These are phyloP conservation scores for Periconia digitata DNA, from an alignment of 2,329 filamentous ascomycete genomes.

Conservation along the genomic window DNA sequence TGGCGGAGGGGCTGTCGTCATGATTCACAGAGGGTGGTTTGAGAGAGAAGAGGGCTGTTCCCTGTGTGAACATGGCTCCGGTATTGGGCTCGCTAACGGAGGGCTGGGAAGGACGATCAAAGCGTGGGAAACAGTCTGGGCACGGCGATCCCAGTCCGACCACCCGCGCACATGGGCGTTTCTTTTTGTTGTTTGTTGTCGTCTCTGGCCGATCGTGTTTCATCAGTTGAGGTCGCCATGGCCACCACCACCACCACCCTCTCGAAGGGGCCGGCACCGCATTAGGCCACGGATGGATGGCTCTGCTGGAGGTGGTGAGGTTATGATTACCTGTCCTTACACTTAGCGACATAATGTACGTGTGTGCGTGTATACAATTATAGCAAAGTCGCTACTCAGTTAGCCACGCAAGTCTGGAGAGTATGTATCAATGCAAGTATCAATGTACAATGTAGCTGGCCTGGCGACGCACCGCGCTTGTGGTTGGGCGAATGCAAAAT, in stretches of 20 bases:
- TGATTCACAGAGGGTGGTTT: slow-evolving; percentile 23
- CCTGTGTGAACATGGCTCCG: slow-evolving; percentile 25
- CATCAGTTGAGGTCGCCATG: background rate
- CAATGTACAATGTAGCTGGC: no score
- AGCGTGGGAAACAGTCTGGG: slow-evolving; percentile 4
- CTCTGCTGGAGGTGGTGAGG: no score
- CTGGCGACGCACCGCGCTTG: slow-evolving; percentile 3
- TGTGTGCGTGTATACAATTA: no score
- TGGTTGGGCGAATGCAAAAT: background rate
- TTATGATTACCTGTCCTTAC: no score
- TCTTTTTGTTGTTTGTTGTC: background rate
- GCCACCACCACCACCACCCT: no score
- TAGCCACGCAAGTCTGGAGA: no score
- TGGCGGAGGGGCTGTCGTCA: slow-evolving; percentile 26
- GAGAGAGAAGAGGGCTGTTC: slow-evolving; percentile 16
- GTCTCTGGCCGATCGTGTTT: background rate
- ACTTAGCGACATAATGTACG: no score
- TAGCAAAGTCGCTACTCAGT: no score
- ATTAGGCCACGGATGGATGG: no score
- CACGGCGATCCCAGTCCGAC: slow-evolving; percentile 3
- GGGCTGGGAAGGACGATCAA: slow-evolving; percentile 18
- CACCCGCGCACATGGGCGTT: slow-evolving; percentile 9
- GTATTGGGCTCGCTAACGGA: slow-evolving; percentile 23
- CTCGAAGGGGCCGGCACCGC: no score
- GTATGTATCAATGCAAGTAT: no score